A percentile compares a stretch with the other conserved stretches of the same genome.
Evolutionary conservation across 768 basidiomycete genomes (phyloP).

Genomic region (Calocybe indica): DNA sequence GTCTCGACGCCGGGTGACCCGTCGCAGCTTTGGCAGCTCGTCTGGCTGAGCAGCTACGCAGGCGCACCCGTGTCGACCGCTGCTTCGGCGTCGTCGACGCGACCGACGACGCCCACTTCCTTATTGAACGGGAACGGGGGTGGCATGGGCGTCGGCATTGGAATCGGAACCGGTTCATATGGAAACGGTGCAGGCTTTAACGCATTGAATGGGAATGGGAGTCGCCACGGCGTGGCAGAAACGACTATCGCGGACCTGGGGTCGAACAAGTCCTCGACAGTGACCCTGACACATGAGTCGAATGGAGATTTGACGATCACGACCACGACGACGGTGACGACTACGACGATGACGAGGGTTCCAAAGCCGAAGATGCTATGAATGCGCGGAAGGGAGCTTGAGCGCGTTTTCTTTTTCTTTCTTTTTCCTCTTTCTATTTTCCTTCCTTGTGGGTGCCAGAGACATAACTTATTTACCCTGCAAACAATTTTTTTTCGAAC

Average conservation of each 20-base stretch:
- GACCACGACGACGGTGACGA: constrained; percentile 23
- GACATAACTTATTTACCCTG: too few species aligned
- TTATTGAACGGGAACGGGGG: neutral
- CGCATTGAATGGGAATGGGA: neutral
- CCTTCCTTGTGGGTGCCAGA: too few species aligned
- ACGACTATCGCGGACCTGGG: constrained; percentile 13
- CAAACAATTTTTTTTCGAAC: too few species aligned
- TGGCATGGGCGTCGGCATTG: neutral
- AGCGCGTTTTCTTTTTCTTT: too few species aligned
- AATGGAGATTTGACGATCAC: constrained; percentile 23
- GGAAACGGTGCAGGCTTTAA: neutral
- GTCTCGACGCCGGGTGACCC: too few species aligned
- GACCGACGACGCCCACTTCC: too few species aligned
- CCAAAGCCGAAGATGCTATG: constrained; percentile 9
- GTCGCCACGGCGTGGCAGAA: neutral
- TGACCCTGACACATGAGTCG: constrained; percentile 15
- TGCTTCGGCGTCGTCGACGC: too few species aligned
- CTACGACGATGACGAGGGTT: constrained; percentile 20
- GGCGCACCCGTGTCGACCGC: too few species aligned
- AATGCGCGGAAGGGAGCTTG: neutral
- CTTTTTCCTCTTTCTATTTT: too few species aligned
- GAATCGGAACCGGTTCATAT: neutral
- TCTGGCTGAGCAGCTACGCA: too few species aligned
- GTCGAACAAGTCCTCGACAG: constrained; percentile 9
- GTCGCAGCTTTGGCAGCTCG: too few species aligned